Base-by-base conservation (phyloP, 495 filamentous ascomycete species). In the Penicillium mononematosum region DNA sequence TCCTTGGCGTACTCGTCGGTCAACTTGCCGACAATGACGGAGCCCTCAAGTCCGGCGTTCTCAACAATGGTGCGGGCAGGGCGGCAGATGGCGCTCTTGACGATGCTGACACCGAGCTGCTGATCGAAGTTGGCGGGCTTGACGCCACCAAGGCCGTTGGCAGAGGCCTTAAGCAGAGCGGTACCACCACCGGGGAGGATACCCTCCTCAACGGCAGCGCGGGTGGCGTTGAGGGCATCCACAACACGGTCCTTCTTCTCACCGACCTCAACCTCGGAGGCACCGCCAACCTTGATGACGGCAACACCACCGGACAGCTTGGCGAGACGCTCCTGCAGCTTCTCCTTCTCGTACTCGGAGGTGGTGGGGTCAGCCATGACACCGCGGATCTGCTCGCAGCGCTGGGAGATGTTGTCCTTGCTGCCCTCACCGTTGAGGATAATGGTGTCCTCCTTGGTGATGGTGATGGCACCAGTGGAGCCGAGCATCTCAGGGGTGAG, bases 231-330 rank as follows among this genome's bases (percentile, higher is more conserved):
- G 55, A 98, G 84, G 47, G 94, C 94, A 76, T 98, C 94, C 49
- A 98, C 92, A 63, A 98, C 96, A 64, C 94, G 91, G 75, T 98
- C 94, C 83, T 98, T 98, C 91, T 98, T 98, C 86, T 98, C 94
- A 61, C 90, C 84, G 58, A 98, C 94, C 81, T 98, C 94, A 61
- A 98, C 93, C 79, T 98, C 94, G 62, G 92, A 97, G 56, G 92
- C 81, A 74, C 94, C 94, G 66, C 94, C 94, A 63, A 98, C 94
- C 83, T 93, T 96, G 83, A 98, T 98, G 76, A 98, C 94, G 60
- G 94, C 94, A 69, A 98, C 94, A 84, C 94, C 94, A 53, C 94
- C 94, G 45, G 94, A 98, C 63, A 98, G 91, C 87, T 98, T 98
- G 64, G 94, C 94, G 50, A 98, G 89, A 79, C 94, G 94, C 80